Percentiles rank a stretch among this genome's conserved stretches.
Evolutionary conservation across 371 early-diverging fungal species (phyloP).

Genomic region (Batkoa obscura): DNA sequence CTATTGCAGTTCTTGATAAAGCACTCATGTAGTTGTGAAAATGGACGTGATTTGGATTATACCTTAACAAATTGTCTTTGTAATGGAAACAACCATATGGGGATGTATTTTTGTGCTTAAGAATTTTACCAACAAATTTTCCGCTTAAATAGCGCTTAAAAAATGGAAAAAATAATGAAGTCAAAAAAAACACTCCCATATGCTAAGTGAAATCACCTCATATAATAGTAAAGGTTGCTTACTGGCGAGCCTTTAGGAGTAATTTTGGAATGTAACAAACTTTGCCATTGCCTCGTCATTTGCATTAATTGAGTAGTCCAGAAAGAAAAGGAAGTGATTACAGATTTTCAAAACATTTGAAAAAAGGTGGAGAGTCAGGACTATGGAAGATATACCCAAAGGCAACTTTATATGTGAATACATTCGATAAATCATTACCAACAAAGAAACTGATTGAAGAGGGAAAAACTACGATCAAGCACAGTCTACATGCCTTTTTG

Average conservation of each 20-base stretch:
- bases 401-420: conserved; percentile 43
- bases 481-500: conserved; percentile 33
- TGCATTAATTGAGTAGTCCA: conserved; percentile 55
- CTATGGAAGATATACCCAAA: conserved; percentile 18
- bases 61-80: too few species aligned
- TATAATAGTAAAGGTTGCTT: too few species aligned
- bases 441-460: conserved; percentile 22
- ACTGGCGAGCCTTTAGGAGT: conserved; percentile 2
- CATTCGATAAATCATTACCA: conserved; percentile 37
- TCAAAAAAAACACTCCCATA: too few species aligned
- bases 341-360: conserved; percentile 25
- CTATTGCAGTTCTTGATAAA: too few species aligned
- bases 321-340: conserved; percentile 23
- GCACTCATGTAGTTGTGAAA: too few species aligned
- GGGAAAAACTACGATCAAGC: conserved; percentile 20
- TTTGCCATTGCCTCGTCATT: conserved; percentile 26
- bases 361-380: conserved; percentile 44
- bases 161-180: too few species aligned
- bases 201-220: too few species aligned
- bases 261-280: conserved; percentile 42
- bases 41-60: too few species aligned
- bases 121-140: too few species aligned
- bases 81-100: too few species aligned
- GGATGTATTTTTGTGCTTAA: too few species aligned
- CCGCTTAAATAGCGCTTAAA: too few species aligned